Conservation (phyloP, 371 early-diverging fungal genomes). For the Lichtheimia hyalospora region DNA sequence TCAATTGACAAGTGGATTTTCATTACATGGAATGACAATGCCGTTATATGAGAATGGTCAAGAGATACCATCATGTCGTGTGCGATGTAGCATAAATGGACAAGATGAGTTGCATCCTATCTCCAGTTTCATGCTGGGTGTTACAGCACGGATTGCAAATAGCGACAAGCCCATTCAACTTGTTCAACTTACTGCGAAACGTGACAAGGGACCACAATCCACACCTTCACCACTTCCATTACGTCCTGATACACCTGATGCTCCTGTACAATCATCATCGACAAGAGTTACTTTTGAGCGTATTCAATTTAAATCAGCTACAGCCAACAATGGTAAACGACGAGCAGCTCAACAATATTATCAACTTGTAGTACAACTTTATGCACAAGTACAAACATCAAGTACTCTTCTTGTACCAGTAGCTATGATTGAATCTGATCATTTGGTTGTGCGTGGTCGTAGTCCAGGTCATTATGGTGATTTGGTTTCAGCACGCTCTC, state of each 20-base stretch:
- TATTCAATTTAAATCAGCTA: slow-evolving; percentile 91
- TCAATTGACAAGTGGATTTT: slow-evolving; percentile 76
- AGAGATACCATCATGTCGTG: slow-evolving; percentile 54
- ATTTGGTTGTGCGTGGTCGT: slow-evolving; percentile 87
- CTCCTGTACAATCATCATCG: slow-evolving; percentile 38
- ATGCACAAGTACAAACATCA: slow-evolving; percentile 46
- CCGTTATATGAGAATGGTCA: slow-evolving; percentile 34
- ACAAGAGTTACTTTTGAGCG: slow-evolving; percentile 76
- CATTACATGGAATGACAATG: slow-evolving; percentile 46
- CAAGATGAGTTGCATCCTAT: slow-evolving; percentile 35
- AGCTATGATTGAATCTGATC: slow-evolving; percentile 68
- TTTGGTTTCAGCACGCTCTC: no score
- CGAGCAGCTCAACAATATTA: slow-evolving; percentile 89
- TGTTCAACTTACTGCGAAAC: slow-evolving; percentile 88
- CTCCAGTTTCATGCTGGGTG: slow-evolving; percentile 63
- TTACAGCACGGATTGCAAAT: slow-evolving; percentile 59
- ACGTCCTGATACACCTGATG: slow-evolving; percentile 49
- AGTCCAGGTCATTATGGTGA: slow-evolving; percentile 90
- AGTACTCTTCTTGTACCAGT: slow-evolving; percentile 53
- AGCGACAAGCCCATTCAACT: slow-evolving; percentile 71
- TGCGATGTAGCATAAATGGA: slow-evolving; percentile 5
- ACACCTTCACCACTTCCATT: slow-evolving; percentile 63
- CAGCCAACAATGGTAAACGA: slow-evolving; percentile 88
- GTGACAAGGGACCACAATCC: slow-evolving; percentile 87
- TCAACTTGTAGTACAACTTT: slow-evolving; percentile 64